Conservation (phyloP, 371 early-diverging fungal genomes). For the Mucor piriformis region DNA sequence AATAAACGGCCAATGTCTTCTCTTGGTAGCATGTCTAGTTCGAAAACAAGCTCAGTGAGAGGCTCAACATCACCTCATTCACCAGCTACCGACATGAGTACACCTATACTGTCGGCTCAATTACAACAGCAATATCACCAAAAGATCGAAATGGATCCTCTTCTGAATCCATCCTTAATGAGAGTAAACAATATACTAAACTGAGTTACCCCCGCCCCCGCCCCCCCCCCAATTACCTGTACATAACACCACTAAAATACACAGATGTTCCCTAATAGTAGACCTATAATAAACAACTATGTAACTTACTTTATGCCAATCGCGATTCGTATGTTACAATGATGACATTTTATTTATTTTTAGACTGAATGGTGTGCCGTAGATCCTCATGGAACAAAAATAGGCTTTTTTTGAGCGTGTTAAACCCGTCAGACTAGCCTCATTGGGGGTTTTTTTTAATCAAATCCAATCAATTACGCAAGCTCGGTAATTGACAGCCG, state of each 20-base stretch:
- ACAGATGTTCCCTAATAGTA: too few species aligned
- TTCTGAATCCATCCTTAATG: conserved; percentile 41
- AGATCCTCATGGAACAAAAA: not conserved
- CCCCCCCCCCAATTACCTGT: not conserved
- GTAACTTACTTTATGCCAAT: not conserved
- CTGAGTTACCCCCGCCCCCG: conserved; percentile 1
- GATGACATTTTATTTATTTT: too few species aligned
- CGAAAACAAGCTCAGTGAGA: conserved; percentile 41
- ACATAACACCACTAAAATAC: not conserved
- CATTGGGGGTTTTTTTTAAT: not conserved
- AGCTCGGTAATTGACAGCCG: not conserved
- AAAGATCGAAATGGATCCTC: conserved; percentile 27
- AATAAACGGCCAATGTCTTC: conserved; percentile 25
- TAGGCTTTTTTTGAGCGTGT: not conserved
- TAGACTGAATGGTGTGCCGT: not conserved
- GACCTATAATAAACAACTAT: not conserved
- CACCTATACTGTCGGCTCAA: conserved; percentile 28
- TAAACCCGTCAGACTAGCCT: not conserved
- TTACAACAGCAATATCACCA: conserved; percentile 25
- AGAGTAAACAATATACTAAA: conserved; percentile 42
- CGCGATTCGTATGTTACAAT: too few species aligned
- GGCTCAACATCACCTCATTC: conserved; percentile 38
- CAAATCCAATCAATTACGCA: not conserved
- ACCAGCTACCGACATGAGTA: conserved; percentile 29
- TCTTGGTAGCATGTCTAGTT: conserved; percentile 29